Evolutionary conservation across 2,329 filamentous ascomycete species (phyloP), one percentile per base, ranked within the genome.

Genomic region (Diplodia intermedia): DNA sequence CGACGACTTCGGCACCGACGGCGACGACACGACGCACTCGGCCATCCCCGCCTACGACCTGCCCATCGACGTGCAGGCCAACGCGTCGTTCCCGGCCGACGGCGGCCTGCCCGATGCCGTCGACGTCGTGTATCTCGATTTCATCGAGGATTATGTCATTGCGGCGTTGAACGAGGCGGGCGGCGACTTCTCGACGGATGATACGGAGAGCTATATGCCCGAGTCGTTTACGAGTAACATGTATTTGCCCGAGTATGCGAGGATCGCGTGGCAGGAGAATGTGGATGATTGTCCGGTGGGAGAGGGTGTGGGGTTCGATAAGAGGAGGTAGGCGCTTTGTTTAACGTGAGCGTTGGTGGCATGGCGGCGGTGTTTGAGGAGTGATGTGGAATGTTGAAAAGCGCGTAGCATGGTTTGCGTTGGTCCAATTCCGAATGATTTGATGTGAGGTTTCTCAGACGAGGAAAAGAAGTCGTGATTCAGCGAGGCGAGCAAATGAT

Each of bases 1-100:
- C 2, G 86, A 88, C 70, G 86, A 87, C 72, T 88, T 86, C 71
- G 86, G 86, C 62, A 80, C 75, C 3, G 86, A 82, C 71, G 84
- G 85, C 18, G 86, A 88, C 71, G 86, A 88, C 69, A 88, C 86
- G 0, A 72, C 80, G 6, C 86, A 88, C 75, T 77, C 79, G 4
- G 63, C 67, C 8, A 85, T 87, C 53, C 80, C 84, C 1, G 73
- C 78, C 67, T 86, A 83, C 76, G 54, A 72, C 0, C 79, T 84
- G 53, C 85, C 86, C 4, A 79, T 82, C 69, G 84, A 84, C 71
- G 83, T 86, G 71, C 82, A 85, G 72, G 81, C 80, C 2, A 80
- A 82, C 18, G 84, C 76, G 7, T 83, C 81, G 0, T 86, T 87
- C 66, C 82, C 83, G 0, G 68, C 73, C 1, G 77, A 82, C 29